Evolutionary conservation across 179 eudicot genomes (phyloP).

Genomic region (Spergularia azorica): DNA sequence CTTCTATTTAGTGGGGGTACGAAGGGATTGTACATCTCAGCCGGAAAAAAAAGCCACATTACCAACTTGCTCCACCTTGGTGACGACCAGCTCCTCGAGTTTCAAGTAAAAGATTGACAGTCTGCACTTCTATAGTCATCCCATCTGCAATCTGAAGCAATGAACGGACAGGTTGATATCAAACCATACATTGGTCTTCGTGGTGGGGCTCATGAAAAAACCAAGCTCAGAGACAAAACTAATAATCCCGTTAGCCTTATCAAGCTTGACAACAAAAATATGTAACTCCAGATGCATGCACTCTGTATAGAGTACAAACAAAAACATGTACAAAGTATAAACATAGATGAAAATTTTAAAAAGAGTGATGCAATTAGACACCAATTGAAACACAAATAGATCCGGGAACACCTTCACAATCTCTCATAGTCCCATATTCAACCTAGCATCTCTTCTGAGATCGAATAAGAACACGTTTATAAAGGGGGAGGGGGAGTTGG

Average conservation of each 20-base stretch:
- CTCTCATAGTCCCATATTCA: not conserved
- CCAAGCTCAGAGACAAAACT: not conserved
- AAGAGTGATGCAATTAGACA: slow-evolving; percentile 4
- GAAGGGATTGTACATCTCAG: not conserved
- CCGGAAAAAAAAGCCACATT: slow-evolving; percentile 17
- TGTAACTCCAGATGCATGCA: not conserved
- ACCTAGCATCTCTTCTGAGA: not conserved
- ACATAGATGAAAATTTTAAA: not conserved
- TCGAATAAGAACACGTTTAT: too few species aligned
- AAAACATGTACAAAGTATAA: too few species aligned
- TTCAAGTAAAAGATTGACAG: slow-evolving; percentile 90
- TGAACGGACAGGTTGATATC: slow-evolving; percentile 22
- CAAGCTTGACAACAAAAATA: not conserved
- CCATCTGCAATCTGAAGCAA: slow-evolving; percentile 95
- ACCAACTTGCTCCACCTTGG: slow-evolving; percentile 90
- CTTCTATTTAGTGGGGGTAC: not conserved
- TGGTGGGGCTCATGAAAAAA: slow-evolving; percentile 4
- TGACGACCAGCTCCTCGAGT: slow-evolving; percentile 85
- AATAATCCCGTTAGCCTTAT: not conserved
- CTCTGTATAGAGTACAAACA: not conserved
- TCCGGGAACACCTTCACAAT: not conserved
- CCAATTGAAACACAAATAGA: not conserved
- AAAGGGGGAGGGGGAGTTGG: not conserved
- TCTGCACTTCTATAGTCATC: slow-evolving; percentile 86
- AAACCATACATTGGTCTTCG: not conserved